These are phyloP conservation scores for Cryphonectria carpinicola DNA, from an alignment of 2,329 filamentous ascomycete species.

Conservation along the genomic window DNA sequence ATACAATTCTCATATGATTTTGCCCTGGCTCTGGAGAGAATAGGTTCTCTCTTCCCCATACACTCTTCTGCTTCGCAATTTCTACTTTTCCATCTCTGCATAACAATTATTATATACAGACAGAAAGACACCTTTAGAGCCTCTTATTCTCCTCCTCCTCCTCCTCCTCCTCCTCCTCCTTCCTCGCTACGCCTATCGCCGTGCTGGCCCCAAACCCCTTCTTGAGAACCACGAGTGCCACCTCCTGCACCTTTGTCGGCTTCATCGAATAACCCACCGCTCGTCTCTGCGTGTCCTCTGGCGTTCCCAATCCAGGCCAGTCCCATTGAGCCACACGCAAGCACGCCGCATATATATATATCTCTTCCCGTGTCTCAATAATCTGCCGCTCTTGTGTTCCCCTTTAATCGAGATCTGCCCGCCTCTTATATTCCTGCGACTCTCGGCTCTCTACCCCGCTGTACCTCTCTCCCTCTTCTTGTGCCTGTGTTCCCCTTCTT, in stretches of 20 bases:
- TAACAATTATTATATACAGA: not conserved
- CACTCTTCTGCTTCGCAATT: not conserved
- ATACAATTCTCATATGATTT: not conserved
- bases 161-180: not conserved
- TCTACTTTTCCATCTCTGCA: not conserved
- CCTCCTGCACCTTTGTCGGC: slow-evolving; percentile 13
- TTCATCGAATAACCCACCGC: not conserved
- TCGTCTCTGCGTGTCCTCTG: not conserved
- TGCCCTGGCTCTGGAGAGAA: not conserved
- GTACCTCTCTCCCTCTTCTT: not conserved
- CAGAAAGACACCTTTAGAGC: not conserved
- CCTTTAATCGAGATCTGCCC: slow-evolving; percentile 3
- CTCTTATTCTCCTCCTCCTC: not conserved
- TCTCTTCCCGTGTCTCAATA: slow-evolving; percentile 9
- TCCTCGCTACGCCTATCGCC: too few relatives aligned
- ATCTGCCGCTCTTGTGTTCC: slow-evolving; percentile 1
- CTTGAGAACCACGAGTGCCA: not conserved
- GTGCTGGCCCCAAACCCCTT: not conserved
- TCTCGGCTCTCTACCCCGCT: not conserved
- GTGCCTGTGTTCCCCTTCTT: not conserved
- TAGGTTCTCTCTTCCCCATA: not conserved
- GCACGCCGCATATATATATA: not conserved
- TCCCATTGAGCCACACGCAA: not conserved
- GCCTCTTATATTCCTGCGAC: not conserved
- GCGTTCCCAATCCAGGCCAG: not conserved